Base-by-base conservation (phyloP, 148 eudicot genomes). In the Vaccinium myrtillus region DNA sequence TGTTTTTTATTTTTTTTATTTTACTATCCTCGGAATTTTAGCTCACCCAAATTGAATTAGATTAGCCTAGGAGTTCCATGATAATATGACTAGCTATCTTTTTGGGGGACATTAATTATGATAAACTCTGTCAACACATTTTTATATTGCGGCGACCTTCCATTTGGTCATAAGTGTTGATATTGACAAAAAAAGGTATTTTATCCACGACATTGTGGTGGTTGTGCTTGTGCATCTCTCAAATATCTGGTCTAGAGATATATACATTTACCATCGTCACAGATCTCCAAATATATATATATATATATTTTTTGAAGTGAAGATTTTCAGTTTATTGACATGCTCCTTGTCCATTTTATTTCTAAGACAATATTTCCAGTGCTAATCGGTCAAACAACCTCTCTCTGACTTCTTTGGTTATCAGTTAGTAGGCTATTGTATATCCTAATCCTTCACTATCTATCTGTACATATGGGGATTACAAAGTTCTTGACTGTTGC, bases 401-500 rank as follows among this genome's bases (percentile, higher is more conserved):
- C 61, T 14, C 14, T 19, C 11, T 2, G 19, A 50, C 5, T 23
- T 8, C 39, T 77, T 32, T 77, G 27, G 30, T 23, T 23, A 2
- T 30, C 14, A 23, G 15, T 19, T 10, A n/a, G 70, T 63, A 2
- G 10, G n/a, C 18, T 1, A 5, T 65, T 71, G 46, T 32, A 18
- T 30, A 71, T 71, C 75, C 30, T 27, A 27, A 27, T 71, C 18
- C 19, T 32, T 21, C 51, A 8, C 27, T 77, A 7, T 27, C 63
- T 55, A 55, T 75, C 53, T 53, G 65, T 55, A 48, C 16, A 16
- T 78, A 51, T 54, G 48, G 59, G 25, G 36, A 78, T 16, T 78
- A 78, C 50, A 78, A 36, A 56, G 27, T 56, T 79, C 23, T 79
- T 51, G 50, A 79, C 70, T 79, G 51, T 27, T 69, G 18, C 46